These are phyloP conservation scores for Trichoderma orchidacearum DNA, from an alignment of 495 filamentous ascomycete genomes.

Conservation along the genomic window DNA sequence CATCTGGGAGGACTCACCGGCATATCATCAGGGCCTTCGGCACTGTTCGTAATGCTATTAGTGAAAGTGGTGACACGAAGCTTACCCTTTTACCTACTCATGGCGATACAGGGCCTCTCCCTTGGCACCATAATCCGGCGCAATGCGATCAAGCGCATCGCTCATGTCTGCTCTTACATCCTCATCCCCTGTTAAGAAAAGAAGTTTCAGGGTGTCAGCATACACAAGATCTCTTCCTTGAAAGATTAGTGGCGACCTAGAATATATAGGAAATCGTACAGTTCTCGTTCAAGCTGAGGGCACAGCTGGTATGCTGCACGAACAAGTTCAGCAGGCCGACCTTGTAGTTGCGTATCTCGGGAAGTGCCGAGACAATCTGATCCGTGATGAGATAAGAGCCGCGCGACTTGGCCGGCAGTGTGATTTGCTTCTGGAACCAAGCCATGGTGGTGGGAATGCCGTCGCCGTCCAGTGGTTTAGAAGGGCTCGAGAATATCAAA, in stretches of 20 bases:
- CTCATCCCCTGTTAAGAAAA: constrained; percentile 10
- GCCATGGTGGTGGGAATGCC: constrained; percentile 34
- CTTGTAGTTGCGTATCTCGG: constrained; percentile 67
- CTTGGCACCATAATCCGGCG: constrained; percentile 49
- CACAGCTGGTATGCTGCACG: constrained; percentile 82
- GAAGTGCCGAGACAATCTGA: constrained; percentile 49
- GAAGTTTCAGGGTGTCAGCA: background rate
- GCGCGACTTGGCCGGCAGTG: constrained; percentile 56
- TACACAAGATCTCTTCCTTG: background rate
- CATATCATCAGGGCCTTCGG: constrained; percentile 88
- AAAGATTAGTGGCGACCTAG: background rate
- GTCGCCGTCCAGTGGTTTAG: constrained; percentile 6
- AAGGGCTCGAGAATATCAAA: constrained; percentile 12
- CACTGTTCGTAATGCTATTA: constrained; percentile 14
- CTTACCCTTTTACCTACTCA: constrained; percentile 13
- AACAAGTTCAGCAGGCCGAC: constrained; percentile 81
- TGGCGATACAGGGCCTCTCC: constrained; percentile 74
- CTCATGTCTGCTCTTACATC: constrained; percentile 68
- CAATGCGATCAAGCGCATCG: constrained; percentile 83
- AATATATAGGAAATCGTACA: constrained; percentile 53
- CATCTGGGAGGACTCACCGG: constrained; percentile 32
- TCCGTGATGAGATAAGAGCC: constrained; percentile 87
- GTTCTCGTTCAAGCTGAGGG: constrained; percentile 85
- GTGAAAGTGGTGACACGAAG: background rate
- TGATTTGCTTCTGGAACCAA: constrained; percentile 72